Base-by-base conservation (phyloP, 164 flowering plant species). In the Sedum album region DNA sequence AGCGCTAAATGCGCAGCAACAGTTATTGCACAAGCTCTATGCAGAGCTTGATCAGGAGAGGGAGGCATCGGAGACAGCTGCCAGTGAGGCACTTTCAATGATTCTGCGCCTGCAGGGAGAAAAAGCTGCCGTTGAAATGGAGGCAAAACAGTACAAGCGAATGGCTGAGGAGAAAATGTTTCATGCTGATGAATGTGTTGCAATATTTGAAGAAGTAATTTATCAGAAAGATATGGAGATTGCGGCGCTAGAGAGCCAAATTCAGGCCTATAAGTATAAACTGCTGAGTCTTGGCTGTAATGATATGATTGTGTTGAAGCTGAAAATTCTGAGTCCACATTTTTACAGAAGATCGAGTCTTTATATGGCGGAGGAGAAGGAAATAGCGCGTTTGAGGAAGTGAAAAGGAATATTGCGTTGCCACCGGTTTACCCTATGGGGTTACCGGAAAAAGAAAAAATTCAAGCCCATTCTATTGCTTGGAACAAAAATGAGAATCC, bases 61-160 rank as follows among this genome's bases (percentile, higher is more conserved):
- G 73, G 99, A 94, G 74, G 86, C 96, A 15, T 80, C 99, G 0
- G 77, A 87, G 6, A 70, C 89, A 11, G 93, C 99, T 6, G 89
- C 89, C 5, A 85, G 76, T 68, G 97, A 91, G 75, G 85, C 96
- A 18, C 44, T 94, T 23, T 85, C 97, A 0, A 89, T 90, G 89
- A 94, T 94, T 21, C 68, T 87, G 70, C 89, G 96, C 14, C 60
- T 94, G 65, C 99, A 94, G 76, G 92, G 81, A 28, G 96, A 88
- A 70, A 90, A 85, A 75, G 91, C 97, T 6, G 84, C 83, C 0
- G 77, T 84, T 71, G 79, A 82, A 71, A 81, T 94, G 96, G 99
- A 94, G 75, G 90, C 96, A 0, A 80, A 73, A 63, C 99, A 94
- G 49, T 91, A 90, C 46, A 87, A 87, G 84, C 80, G 99, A 75